Evolutionary conservation across 768 basidiomycete species (phyloP).

Genomic region (Jaapia argillacea): DNA sequence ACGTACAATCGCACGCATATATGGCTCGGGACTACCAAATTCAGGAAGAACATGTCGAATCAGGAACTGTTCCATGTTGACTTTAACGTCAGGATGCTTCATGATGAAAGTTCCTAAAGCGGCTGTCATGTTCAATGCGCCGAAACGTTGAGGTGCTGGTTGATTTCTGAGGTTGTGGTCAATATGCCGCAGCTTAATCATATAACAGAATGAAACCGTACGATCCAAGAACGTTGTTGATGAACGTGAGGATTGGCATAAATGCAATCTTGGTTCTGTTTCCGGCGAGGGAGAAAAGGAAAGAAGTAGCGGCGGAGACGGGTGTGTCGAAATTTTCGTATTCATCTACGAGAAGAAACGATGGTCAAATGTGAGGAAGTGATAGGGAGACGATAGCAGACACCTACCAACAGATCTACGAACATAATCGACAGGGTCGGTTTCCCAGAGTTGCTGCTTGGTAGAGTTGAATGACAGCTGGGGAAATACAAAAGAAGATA

Average conservation of each 20-base stretch:
- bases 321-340: conserved; percentile 73
- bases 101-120: conserved; percentile 73
- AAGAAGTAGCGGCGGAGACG: conserved; percentile 68
- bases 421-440: conserved; percentile 79
- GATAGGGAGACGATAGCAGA: not conserved
- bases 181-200: no score
- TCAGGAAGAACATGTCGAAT: conserved; percentile 66
- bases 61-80: conserved; percentile 71
- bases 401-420: conserved; percentile 61
- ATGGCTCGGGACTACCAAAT: conserved; percentile 55
- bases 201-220: no score
- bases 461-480: conserved; percentile 70
- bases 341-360: conserved; percentile 49
- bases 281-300: conserved; percentile 68
- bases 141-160: conserved; percentile 60
- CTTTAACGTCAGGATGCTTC: conserved; percentile 73
- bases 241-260: conserved; percentile 67
- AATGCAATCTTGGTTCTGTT: conserved; percentile 79
- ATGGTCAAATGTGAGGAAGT: conserved; percentile 1
- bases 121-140: conserved; percentile 76
- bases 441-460: conserved; percentile 62
- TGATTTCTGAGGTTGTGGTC: no score
- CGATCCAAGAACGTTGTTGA: conserved; percentile 65
- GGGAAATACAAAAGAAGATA: conserved; percentile 80
- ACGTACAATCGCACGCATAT: conserved; percentile 70